Evolutionary conservation across 2,329 filamentous ascomycete genomes (phyloP).

Genomic region (Huntiella decipiens): DNA sequence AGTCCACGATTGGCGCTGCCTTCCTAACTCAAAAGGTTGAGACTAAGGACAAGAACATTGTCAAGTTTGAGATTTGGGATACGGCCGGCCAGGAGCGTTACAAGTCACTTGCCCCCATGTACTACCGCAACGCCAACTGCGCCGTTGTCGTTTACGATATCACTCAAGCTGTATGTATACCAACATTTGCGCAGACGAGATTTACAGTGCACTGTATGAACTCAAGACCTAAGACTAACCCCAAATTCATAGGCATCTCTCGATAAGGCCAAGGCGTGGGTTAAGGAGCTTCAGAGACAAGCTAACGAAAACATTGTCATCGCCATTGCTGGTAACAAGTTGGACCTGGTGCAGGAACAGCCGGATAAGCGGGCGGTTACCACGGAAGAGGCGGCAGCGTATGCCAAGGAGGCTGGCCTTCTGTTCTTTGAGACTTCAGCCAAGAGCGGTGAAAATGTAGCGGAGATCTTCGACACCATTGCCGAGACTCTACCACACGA

Average conservation of each 20-base stretch:
- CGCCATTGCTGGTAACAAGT: slow-evolving; percentile 90
- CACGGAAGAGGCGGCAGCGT: slow-evolving; percentile 81
- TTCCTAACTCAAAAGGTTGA: slow-evolving; percentile 98
- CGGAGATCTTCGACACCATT: slow-evolving; percentile 90
- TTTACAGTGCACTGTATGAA: not conserved
- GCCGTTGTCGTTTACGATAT: slow-evolving; percentile 99
- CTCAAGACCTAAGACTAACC: slow-evolving; percentile 10
- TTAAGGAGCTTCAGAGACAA: slow-evolving; percentile 95
- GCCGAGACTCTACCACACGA: slow-evolving; percentile 95
- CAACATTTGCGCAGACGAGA: not conserved
- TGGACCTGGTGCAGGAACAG: slow-evolving; percentile 84
- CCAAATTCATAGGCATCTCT: slow-evolving; percentile 53
- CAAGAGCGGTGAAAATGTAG: slow-evolving; percentile 91
- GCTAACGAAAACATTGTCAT: slow-evolving; percentile 99
- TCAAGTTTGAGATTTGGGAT: slow-evolving; percentile 99
- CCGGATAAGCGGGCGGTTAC: slow-evolving; percentile 89
- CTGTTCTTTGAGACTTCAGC: slow-evolving; percentile 98
- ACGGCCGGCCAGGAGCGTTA: slow-evolving; percentile 97
- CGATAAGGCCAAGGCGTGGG: slow-evolving; percentile 98
- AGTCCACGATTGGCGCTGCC: slow-evolving; percentile 94
- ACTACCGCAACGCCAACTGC: slow-evolving; percentile 98
- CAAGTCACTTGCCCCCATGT: slow-evolving; percentile 98
- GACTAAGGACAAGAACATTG: slow-evolving; percentile 90
- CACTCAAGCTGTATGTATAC: slow-evolving; percentile 70
- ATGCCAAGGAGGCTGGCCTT: slow-evolving; percentile 79